phyloP scores from a whole-genome alignment of 441 rosid genomes.

The Omphalea diandra region DNA sequence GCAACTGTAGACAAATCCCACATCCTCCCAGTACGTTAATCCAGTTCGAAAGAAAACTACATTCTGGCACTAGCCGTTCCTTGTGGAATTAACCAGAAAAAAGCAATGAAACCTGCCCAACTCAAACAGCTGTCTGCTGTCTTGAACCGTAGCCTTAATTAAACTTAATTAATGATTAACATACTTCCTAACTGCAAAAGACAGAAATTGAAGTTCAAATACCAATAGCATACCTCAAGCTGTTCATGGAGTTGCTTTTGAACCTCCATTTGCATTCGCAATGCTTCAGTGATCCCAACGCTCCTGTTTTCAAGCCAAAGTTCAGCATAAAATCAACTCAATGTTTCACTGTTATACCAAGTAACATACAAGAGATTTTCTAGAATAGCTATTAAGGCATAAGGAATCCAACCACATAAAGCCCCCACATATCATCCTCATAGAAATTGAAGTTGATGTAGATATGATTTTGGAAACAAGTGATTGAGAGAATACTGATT shows the following conservation, averaged over 20 bases:
- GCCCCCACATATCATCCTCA: not conserved
- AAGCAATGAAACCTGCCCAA: too few species aligned
- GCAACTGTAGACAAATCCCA: not conserved
- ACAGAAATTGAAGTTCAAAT: constrained; percentile 12
- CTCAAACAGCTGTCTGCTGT: not conserved
- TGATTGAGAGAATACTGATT: not conserved
- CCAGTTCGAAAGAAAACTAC: not conserved
- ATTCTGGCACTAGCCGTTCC: not conserved
- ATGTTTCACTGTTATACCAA: not conserved
- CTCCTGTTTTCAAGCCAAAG: constrained; percentile 40
- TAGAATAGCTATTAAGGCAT: not conserved
- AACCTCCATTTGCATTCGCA: constrained; percentile 91
- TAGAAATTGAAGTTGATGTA: not conserved
- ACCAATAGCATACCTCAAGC: constrained; percentile 64
- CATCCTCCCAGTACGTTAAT: not conserved
- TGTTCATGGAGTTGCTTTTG: constrained; percentile 92
- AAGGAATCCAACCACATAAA: too few species aligned
- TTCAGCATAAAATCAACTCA: constrained; percentile 16
- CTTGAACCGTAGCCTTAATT: not conserved
- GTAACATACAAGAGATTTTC: not conserved
- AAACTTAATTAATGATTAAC: too few species aligned
- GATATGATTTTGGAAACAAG: not conserved
- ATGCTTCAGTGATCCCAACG: constrained; percentile 60
- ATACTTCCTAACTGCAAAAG: not conserved
- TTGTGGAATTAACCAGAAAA: too few species aligned